A percentile compares a stretch with the other conserved stretches of the same genome.
Conservation (phyloP, 305 asterid genomes). For the Fraxinus nigra region DNA sequence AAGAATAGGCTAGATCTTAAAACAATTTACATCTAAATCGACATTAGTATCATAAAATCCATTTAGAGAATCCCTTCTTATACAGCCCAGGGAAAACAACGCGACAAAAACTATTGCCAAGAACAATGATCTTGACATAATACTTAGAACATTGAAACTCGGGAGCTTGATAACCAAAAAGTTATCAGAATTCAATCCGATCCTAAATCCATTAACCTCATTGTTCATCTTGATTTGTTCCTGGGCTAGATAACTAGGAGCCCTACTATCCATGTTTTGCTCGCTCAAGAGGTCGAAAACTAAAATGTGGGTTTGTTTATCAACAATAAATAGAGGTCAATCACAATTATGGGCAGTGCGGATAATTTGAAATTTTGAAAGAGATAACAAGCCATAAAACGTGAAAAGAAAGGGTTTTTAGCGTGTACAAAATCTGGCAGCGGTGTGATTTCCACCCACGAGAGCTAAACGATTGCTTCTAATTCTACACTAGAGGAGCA, state of each 20-base stretch:
- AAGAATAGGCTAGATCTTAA: conserved; percentile 35
- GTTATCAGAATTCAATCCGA: conserved; percentile 33
- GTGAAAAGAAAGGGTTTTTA: conserved; percentile 25
- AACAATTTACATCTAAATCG: conserved; percentile 15
- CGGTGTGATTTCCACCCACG: conserved; percentile 90
- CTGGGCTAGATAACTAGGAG: conserved; percentile 22
- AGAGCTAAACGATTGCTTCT: conserved; percentile 54
- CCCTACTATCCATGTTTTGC: conserved; percentile 37
- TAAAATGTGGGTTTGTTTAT: neutral
- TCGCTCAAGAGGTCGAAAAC: neutral
- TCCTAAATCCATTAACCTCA: conserved; percentile 21
- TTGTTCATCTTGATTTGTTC: conserved; percentile 10
- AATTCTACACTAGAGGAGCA: conserved; percentile 49
- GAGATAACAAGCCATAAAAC: conserved; percentile 22
- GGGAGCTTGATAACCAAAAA: conserved; percentile 49
- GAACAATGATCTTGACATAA: conserved; percentile 52
- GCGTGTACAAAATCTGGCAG: conserved; percentile 81
- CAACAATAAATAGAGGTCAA: neutral
- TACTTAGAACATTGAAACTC: conserved; percentile 47
- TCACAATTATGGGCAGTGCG: neutral
- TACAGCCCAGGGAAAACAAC: conserved; percentile 34
- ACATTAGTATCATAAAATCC: conserved; percentile 3
- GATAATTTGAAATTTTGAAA: conserved; percentile 22
- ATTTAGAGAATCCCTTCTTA: conserved; percentile 28
- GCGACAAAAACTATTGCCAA: conserved; percentile 48